Evolutionary conservation across 164 flowering plant genomes (phyloP).

Genomic region (Vitis cinerea): DNA sequence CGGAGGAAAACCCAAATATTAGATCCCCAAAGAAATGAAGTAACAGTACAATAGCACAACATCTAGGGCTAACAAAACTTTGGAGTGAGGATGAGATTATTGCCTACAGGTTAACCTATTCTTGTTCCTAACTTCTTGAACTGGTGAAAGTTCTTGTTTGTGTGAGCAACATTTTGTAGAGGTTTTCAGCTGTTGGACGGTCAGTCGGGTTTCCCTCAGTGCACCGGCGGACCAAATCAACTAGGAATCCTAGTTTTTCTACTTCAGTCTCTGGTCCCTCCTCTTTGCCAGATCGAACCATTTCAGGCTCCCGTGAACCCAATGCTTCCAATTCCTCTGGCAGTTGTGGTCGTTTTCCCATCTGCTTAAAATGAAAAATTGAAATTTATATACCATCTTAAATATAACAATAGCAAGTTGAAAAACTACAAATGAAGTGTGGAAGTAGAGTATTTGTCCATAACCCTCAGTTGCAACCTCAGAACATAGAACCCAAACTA

Average conservation of each 20-base stretch:
- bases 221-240: conserved; percentile 57
- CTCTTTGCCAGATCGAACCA: conserved; percentile 20
- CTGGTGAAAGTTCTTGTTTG: conserved; percentile 12
- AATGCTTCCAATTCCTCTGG: conserved; percentile 57
- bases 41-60: background rate
- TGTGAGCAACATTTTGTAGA: conserved; percentile 43
- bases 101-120: conserved; percentile 1
- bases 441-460: too few species aligned
- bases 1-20: too few species aligned
- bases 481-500: background rate
- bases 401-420: background rate
- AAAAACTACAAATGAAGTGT: background rate
- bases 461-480: background rate
- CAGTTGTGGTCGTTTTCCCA: conserved; percentile 65
- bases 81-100: background rate
- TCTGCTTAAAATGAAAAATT: conserved; percentile 31
- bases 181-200: conserved; percentile 69
- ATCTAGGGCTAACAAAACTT: conserved; percentile 28
- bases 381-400: background rate
- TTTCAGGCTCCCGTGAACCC: conserved; percentile 19
- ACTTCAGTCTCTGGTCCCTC: conserved; percentile 30
- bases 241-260: conserved; percentile 48
- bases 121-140: conserved; percentile 10
- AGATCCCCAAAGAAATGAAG: too few species aligned
- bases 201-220: conserved; percentile 58